phyloP scores from a whole-genome alignment of 2,329 filamentous ascomycete genomes.

The Trichoderma pleuroti region DNA sequence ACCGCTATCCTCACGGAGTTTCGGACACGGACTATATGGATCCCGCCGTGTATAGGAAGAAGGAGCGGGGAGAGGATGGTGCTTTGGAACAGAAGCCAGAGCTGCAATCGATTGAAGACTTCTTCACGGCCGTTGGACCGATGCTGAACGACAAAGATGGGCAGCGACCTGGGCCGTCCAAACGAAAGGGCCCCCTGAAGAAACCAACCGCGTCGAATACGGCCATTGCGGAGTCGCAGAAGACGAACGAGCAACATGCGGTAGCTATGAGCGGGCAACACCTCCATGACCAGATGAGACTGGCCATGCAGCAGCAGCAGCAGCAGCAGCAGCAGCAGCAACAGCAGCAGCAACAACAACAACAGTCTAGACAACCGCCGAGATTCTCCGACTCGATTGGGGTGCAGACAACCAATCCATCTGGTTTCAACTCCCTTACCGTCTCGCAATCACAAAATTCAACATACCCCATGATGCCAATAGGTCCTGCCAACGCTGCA shows the following conservation, averaged over 20 bases:
- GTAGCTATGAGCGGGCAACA: background rate
- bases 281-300: constrained; percentile 6
- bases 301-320: constrained; percentile 23
- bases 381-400: constrained; percentile 42
- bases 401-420: constrained; percentile 40
- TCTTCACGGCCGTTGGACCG: constrained; percentile 77
- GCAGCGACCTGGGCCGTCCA: constrained; percentile 26
- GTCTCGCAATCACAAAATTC: constrained; percentile 41
- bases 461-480: constrained; percentile 48
- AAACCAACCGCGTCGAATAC: constrained; percentile 25
- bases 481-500: constrained; percentile 47
- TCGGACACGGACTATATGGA: constrained; percentile 81
- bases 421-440: constrained; percentile 40
- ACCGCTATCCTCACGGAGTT: constrained; percentile 88
- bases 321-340: constrained; percentile 24
- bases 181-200: constrained; percentile 40
- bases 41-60: constrained; percentile 62
- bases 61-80: constrained; percentile 79
- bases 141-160: constrained; percentile 46
- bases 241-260: background rate
- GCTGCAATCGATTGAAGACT: constrained; percentile 91
- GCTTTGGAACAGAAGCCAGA: constrained; percentile 86
- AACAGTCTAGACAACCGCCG: constrained; percentile 27
- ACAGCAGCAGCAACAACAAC: constrained; percentile 20
- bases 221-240: constrained; percentile 11